A percentile compares a stretch with the other conserved stretches of the same genome.
Conservation (phyloP, 2,329 filamentous ascomycete species). For the Pyricularia pennisetigena region DNA sequence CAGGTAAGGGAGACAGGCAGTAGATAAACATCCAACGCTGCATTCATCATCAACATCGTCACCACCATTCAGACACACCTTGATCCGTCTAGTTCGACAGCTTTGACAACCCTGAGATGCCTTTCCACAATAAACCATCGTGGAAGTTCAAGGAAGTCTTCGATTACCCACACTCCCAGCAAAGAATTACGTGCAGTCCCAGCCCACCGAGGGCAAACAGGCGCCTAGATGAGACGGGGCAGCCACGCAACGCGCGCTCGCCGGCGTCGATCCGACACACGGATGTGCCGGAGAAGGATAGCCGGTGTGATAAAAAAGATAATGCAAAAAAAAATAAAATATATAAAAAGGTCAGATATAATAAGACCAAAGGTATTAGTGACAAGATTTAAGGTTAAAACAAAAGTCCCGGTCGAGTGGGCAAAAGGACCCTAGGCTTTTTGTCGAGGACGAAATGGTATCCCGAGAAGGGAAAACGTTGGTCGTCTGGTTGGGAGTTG, state of each 20-base stretch:
- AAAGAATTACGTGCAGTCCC: not conserved
- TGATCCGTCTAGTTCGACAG: constrained; percentile 44
- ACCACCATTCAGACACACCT: constrained; percentile 26
- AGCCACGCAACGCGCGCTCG: not conserved
- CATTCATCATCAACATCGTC: not conserved
- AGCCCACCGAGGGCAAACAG: not conserved
- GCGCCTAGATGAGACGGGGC: not conserved
- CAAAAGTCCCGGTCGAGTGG: not conserved
- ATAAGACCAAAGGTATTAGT: not conserved
- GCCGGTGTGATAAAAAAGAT: not conserved
- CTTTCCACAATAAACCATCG: constrained; percentile 49
- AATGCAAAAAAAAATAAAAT: not conserved
- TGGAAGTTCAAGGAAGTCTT: not conserved
- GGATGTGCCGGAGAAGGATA: not conserved
- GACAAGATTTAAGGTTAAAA: not conserved
- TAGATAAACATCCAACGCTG: not conserved
- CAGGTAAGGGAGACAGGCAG: not conserved
- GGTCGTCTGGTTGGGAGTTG: not conserved
- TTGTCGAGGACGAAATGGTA: constrained; percentile 7
- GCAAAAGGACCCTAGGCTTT: not conserved
- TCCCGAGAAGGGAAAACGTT: constrained; percentile 2
- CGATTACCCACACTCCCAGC: not conserved
- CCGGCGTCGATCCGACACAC: not conserved
- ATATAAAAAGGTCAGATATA: not conserved
- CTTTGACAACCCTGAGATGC: constrained; percentile 45